Evolutionary conservation across 2,329 filamentous ascomycete species (phyloP).

Genomic region (Celoporthe dispersa): DNA sequence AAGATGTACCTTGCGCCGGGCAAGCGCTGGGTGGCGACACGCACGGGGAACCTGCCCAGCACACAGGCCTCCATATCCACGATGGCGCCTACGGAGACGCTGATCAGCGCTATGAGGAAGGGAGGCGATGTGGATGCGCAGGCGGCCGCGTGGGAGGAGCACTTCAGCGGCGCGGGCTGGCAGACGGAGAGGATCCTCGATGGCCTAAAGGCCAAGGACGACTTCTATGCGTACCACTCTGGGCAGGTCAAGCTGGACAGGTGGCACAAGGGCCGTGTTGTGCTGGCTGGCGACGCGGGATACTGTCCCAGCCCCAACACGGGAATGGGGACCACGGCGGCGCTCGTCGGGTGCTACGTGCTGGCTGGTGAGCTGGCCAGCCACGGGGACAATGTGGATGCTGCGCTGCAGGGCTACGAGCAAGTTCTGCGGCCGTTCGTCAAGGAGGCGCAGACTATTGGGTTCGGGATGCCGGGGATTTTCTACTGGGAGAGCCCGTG

Average conservation of each 20-base stretch:
- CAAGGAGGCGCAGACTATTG: slow-evolving; percentile 5
- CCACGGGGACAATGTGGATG: not conserved
- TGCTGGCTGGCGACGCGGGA: slow-evolving; percentile 8
- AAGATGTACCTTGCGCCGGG: not conserved
- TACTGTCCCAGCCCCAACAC: slow-evolving; percentile 41
- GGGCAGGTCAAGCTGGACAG: slow-evolving; percentile 43
- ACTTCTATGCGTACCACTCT: slow-evolving; percentile 50
- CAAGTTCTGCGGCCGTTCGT: slow-evolving; percentile 9
- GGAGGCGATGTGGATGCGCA: slow-evolving; percentile 35
- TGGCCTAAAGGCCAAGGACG: slow-evolving; percentile 43
- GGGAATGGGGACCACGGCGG: slow-evolving; percentile 39
- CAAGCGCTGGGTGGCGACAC: not conserved
- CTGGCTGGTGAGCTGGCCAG: slow-evolving; percentile 39
- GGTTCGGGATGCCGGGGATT: not conserved
- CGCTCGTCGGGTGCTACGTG: slow-evolving; percentile 44
- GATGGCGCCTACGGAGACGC: slow-evolving; percentile 25
- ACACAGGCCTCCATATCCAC: not conserved
- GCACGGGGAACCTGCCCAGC: not conserved
- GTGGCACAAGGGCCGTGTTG: slow-evolving; percentile 15
- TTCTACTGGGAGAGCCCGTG: slow-evolving; percentile 6
- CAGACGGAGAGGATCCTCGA: slow-evolving; percentile 41
- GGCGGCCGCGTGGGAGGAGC: slow-evolving; percentile 35
- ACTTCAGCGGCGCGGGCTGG: slow-evolving; percentile 43
- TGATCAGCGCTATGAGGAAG: slow-evolving; percentile 30
- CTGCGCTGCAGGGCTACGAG: slow-evolving; percentile 8